Base-by-base conservation (phyloP, 2,329 filamentous ascomycete genomes). In the Aspergillus luchuensis region DNA sequence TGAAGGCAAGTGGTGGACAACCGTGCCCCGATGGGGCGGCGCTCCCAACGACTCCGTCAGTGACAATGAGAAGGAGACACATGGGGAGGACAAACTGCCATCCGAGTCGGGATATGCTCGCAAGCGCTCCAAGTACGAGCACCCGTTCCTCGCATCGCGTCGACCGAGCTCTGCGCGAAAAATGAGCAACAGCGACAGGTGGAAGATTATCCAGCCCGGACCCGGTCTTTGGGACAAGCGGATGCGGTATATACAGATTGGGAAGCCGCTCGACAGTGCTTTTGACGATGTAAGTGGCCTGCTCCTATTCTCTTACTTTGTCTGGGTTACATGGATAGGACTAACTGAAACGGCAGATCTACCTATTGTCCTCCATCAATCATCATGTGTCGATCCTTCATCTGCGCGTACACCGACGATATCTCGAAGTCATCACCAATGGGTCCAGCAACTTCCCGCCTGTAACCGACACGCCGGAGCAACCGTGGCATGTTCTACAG, bases 371-470 rank as follows among this genome's bases (percentile, higher is more conserved):
- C 11, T 84, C 84, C 23, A 76, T 88, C 63, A 87, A 87, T 70
- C 85, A 87, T 72, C 86, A 89, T 66, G 78, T 88, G 62, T 81
- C 83, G 58, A 81, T 89, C 51, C 70, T 88, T 56, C 85, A 84
- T 65, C 76, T 88, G 51, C 82, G 80, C 33, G 79, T 88, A 48
- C 85, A 87, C 69, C 74, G 76, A 23, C 76, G 79, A 19, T 88
- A 88, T 69, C 69, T 87, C 36, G 79, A 83, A n/a, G 81, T 81
- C 64, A 74, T 88, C 41, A 79, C 78, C 10, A 76, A 76, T 4
- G 84, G 82, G 7, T 67, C 69, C 15, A 73, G 71, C 63, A 66
- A 58, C 10, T 70, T 66, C 67, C 68, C 59, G 21, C 51, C 60
- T 8, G 65, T 66, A 3, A 61, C 67, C 2, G 62, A 67, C 17